Conservation (phyloP, 1,284 basidiomycete genomes). For the Rhodotorula sp. region DNA sequence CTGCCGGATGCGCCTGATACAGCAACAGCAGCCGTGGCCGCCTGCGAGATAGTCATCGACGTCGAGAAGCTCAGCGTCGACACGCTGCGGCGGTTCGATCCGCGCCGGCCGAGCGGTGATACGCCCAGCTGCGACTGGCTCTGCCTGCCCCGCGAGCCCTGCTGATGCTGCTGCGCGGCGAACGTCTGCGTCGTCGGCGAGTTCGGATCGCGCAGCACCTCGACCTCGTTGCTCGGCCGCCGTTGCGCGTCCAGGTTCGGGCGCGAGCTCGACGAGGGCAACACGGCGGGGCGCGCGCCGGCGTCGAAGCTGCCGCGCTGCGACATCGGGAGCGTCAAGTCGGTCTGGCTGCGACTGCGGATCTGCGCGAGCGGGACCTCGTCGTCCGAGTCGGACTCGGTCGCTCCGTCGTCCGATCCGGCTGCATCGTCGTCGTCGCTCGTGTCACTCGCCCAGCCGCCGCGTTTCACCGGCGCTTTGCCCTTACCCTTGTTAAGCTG, state of each 20-base stretch:
- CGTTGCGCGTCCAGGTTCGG: not conserved
- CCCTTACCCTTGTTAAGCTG: slow-evolving; percentile 4
- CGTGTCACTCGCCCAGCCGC: slow-evolving; percentile 26
- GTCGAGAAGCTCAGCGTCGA: slow-evolving; percentile 31
- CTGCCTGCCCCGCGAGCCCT: no score
- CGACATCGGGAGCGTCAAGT: slow-evolving; percentile 11
- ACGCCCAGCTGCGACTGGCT: slow-evolving; percentile 5
- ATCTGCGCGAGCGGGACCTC: slow-evolving; percentile 36
- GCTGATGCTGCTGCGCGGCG: slow-evolving; percentile 1
- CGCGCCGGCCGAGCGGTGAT: slow-evolving; percentile 4
- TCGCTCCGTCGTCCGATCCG: not conserved
- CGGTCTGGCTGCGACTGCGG: slow-evolving; percentile 22
- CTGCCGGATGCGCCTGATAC: not conserved
- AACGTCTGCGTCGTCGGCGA: slow-evolving; percentile 8
- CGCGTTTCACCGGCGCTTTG: slow-evolving; percentile 1
- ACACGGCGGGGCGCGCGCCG: not conserved
- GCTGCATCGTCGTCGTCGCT: slow-evolving; percentile 30
- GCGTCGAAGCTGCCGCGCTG: not conserved
- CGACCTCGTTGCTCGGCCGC: slow-evolving; percentile 17
- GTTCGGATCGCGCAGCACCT: slow-evolving; percentile 13
- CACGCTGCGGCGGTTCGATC: slow-evolving; percentile 31
- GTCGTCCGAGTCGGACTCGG: slow-evolving; percentile 26
- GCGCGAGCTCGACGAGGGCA: not conserved
- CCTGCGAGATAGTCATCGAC: slow-evolving; percentile 9
- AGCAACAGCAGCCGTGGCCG: not conserved